Percentiles rank a stretch among this genome's conserved stretches.
Conservation (phyloP, 179 eudicot genomes). For the Silene noctiflora region DNA sequence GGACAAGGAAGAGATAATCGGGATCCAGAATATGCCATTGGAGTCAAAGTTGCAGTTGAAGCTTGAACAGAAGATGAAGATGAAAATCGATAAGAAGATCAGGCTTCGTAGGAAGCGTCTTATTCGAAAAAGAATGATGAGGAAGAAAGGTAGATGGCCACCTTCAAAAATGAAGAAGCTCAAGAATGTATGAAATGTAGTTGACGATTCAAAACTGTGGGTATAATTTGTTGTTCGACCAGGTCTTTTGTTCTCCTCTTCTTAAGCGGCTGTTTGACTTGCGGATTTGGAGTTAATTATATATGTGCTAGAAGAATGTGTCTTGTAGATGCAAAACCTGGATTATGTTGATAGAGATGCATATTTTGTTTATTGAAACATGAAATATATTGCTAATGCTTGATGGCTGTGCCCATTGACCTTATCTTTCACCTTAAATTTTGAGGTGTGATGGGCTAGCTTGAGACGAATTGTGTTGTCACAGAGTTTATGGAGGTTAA, state of each 20-base stretch:
- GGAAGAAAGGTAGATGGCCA: slow-evolving; percentile 97
- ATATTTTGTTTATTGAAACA: slow-evolving; percentile 12
- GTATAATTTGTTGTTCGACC: slow-evolving; percentile 3
- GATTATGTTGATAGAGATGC: slow-evolving; percentile 22
- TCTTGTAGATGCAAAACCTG: slow-evolving; percentile 9
- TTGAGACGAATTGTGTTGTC: too few species aligned
- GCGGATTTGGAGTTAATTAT: slow-evolving; percentile 2
- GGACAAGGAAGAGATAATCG: slow-evolving; percentile 32
- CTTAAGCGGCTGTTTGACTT: neutral
- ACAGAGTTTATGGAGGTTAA: too few species aligned
- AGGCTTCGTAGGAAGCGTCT: slow-evolving; percentile 74
- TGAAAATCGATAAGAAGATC: slow-evolving; percentile 80
- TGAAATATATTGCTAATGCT: slow-evolving; percentile 5
- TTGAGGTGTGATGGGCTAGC: too few species aligned
- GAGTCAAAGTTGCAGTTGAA: slow-evolving; percentile 68
- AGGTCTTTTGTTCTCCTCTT: slow-evolving; percentile 1
- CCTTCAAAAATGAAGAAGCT: slow-evolving; percentile 90
- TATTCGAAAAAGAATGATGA: slow-evolving; percentile 61
- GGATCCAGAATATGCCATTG: slow-evolving; percentile 67
- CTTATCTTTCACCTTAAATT: neutral
- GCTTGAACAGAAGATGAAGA: slow-evolving; percentile 61
- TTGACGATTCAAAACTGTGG: neutral
- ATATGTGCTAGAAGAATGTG: neutral
- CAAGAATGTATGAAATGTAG: slow-evolving; percentile 59
- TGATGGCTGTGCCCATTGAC: neutral